Evolutionary conservation across 768 basidiomycete species (phyloP).

Genomic region (Lyophyllum atratum): DNA sequence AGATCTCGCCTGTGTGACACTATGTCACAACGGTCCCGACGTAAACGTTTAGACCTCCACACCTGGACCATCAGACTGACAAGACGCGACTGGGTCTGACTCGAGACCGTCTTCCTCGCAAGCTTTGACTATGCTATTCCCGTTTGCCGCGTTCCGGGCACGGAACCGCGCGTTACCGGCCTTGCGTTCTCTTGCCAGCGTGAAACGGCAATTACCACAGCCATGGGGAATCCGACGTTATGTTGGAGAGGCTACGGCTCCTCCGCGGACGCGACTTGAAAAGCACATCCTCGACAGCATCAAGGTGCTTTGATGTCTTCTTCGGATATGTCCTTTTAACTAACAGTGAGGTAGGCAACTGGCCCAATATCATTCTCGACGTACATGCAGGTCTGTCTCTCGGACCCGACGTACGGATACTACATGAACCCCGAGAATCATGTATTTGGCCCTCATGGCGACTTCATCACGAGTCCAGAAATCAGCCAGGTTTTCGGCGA

Average conservation of each 20-base stretch:
- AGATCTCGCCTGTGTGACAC: constrained; percentile 21
- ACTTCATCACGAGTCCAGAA: constrained; percentile 97
- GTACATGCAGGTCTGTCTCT: constrained; percentile 91
- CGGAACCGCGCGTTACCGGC: constrained; percentile 5
- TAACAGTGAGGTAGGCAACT: constrained; percentile 56
- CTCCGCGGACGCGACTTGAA: constrained; percentile 49
- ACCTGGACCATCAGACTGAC: too few relatives aligned
- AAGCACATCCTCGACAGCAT: constrained; percentile 71
- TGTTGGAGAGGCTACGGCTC: constrained; percentile 4
- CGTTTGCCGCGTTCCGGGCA: constrained; percentile 6
- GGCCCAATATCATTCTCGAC: constrained; percentile 87
- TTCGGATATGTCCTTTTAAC: neutral
- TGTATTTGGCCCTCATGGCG: constrained; percentile 85
- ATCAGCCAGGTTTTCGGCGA: constrained; percentile 97
- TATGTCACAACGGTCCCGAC: constrained; percentile 20
- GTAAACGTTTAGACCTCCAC: too few relatives aligned
- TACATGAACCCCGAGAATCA: constrained; percentile 76
- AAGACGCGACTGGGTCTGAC: neutral
- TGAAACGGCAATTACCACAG: neutral
- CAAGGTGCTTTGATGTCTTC: constrained; percentile 48
- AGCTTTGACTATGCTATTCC: neutral
- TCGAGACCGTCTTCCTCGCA: neutral
- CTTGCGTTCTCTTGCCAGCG: neutral
- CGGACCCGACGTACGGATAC: constrained; percentile 90
- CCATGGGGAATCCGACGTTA: constrained; percentile 7